Conservation (phyloP, 805 yeast genomes). For the Metschnikowia cerradonensis region DNA sequence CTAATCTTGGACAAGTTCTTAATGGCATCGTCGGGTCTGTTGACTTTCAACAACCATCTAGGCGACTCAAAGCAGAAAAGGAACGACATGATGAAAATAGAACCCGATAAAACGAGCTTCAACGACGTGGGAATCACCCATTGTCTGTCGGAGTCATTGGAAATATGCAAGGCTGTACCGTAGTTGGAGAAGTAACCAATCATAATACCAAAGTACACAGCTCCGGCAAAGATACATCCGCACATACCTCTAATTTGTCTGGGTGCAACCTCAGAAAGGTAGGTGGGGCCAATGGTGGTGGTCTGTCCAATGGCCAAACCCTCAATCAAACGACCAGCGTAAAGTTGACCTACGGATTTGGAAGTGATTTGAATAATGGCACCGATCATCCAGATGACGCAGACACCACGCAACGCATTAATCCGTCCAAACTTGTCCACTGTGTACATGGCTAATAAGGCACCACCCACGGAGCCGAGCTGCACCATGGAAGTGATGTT, state of each 20-base stretch:
- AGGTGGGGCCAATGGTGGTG: conserved; percentile 51
- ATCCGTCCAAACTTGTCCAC: conserved; percentile 52
- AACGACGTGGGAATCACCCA: conserved; percentile 53
- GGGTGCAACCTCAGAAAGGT: conserved; percentile 52
- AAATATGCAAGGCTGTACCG: conserved; percentile 47
- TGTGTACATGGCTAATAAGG: conserved; percentile 44
- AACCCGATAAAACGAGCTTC: conserved; percentile 47
- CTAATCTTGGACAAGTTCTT: conserved; percentile 40
- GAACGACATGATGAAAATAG: conserved; percentile 38
- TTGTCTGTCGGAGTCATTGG: conserved; percentile 33
- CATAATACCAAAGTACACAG: conserved; percentile 54
- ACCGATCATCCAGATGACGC: conserved; percentile 36
- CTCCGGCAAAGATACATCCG: conserved; percentile 52
- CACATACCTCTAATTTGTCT: conserved; percentile 49
- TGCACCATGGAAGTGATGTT: conserved; percentile 59
- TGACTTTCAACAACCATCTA: conserved; percentile 47
- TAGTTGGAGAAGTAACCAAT: conserved; percentile 45
- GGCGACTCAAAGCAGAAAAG: conserved; percentile 47
- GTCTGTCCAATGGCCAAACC: conserved; percentile 58
- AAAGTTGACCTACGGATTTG: conserved; percentile 44
- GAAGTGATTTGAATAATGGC: conserved; percentile 49
- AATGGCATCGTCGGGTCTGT: conserved; percentile 38
- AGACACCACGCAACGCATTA: conserved; percentile 42
- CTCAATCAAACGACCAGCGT: conserved; percentile 53
- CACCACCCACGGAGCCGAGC: conserved; percentile 52